phyloP scores from a whole-genome alignment of 2,329 filamentous ascomycete genomes.

The Aureobasidium leucospermi region DNA sequence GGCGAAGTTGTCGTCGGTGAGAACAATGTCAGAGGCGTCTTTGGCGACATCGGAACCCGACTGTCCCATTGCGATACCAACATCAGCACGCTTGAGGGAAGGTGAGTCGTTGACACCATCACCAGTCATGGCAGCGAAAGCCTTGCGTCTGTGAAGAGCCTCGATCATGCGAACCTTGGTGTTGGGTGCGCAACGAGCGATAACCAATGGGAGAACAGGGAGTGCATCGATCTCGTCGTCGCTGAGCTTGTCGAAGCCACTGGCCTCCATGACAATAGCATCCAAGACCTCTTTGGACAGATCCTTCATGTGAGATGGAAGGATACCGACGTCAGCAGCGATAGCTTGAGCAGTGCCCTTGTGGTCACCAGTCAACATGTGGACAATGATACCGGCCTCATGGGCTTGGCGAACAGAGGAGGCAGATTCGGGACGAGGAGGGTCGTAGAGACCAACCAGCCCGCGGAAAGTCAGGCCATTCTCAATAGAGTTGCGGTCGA shows the following conservation, averaged over 20 bases:
- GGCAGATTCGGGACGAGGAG: constrained; percentile 73
- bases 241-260: constrained; percentile 52
- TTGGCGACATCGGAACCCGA: constrained; percentile 81
- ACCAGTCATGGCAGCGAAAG: constrained; percentile 80
- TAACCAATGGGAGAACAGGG: constrained; percentile 68
- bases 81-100: constrained; percentile 70
- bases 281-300: constrained; percentile 57
- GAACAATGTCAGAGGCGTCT: constrained; percentile 72
- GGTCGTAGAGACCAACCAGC: constrained; percentile 81
- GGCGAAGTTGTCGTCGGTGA: constrained; percentile 76
- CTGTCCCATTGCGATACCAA: constrained; percentile 84
- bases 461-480: constrained; percentile 64
- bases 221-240: constrained; percentile 69
- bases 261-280: constrained; percentile 65
- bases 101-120: constrained; percentile 85
- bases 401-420: constrained; percentile 63
- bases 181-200: constrained; percentile 75
- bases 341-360: constrained; percentile 72
- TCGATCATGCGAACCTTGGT: constrained; percentile 91
- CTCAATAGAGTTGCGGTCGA: constrained; percentile 58
- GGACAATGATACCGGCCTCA: constrained; percentile 66
- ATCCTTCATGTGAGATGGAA: constrained; percentile 55
- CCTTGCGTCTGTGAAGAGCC: constrained; percentile 67
- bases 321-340: constrained; percentile 69
- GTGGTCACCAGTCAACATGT: constrained; percentile 82